Percentiles rank a stretch among this genome's conserved stretches.
phyloP scores from a whole-genome alignment of 441 rosid genomes.

The Adansonia rubrostipa region DNA sequence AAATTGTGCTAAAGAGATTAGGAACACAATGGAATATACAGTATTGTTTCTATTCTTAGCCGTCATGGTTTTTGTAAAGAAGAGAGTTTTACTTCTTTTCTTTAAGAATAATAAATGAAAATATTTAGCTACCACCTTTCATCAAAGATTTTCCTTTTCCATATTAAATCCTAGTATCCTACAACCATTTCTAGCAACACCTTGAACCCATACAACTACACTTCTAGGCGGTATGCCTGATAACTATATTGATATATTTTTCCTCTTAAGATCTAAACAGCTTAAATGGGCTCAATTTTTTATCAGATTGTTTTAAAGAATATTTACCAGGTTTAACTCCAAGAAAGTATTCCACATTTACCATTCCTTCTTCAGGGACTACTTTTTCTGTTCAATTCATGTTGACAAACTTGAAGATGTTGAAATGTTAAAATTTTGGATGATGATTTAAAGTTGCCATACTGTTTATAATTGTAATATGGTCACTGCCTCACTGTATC shows the following conservation, averaged over 20 bases:
- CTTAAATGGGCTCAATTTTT: neutral
- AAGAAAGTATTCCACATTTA: neutral
- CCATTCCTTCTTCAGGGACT: constrained; percentile 1
- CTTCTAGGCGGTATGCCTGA: too few species aligned
- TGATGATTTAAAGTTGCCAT: constrained; percentile 3
- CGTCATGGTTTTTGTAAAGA: neutral
- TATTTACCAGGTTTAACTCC: constrained; percentile 2
- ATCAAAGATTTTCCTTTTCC: constrained; percentile 17
- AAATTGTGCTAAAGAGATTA: neutral
- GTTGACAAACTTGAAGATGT: neutral
- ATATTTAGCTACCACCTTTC: neutral
- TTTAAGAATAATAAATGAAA: constrained; percentile 5
- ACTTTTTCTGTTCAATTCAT: neutral
- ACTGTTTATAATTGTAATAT: neutral
- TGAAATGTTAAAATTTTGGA: neutral
- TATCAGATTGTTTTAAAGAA: neutral
- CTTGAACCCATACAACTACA: neutral
- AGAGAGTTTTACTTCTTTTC: neutral
- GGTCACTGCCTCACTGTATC: neutral
- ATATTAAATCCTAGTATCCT: neutral
- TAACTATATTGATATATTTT: neutral
- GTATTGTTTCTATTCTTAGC: neutral
- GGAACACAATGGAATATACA: neutral
- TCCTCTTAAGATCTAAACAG: neutral
- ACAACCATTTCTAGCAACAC: neutral